Percentiles rank a stretch among this genome's conserved stretches.
These are phyloP conservation scores for Sparassis latifolia DNA, from an alignment of 1,284 basidiomycete genomes.

Conservation along the genomic window DNA sequence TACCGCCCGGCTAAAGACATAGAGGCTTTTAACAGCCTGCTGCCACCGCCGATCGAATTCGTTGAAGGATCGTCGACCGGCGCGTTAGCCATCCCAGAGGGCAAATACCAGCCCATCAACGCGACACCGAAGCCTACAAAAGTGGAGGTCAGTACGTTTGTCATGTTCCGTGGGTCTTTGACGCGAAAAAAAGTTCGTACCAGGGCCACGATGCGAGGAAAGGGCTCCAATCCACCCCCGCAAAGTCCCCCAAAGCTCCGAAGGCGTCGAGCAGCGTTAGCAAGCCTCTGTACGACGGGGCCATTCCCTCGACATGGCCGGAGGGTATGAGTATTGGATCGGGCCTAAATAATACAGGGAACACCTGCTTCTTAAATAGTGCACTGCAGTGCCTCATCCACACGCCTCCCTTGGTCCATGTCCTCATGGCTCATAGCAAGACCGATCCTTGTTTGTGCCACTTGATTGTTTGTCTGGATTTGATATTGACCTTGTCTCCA, in stretches of 20 bases:
- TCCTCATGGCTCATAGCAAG: conserved; percentile 50
- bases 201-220: conserved; percentile 8
- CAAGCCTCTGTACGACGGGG: conserved; percentile 37
- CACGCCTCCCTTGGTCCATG: conserved; percentile 82
- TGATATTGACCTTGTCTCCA: conserved; percentile 23
- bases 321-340: conserved; percentile 36
- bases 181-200: neutral
- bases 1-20: conserved; percentile 62
- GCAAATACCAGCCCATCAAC: conserved; percentile 76
- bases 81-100: conserved; percentile 56
- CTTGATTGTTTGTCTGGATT: neutral
- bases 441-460: conserved; percentile 30
- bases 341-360: conserved; percentile 89
- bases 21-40: conserved; percentile 65
- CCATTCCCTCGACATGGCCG: conserved; percentile 58
- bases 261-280: conserved; percentile 4
- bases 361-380: conserved; percentile 97
- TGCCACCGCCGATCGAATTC: conserved; percentile 73
- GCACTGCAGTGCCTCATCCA: conserved; percentile 92
- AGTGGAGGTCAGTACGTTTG: conserved; percentile 31
- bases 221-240: conserved; percentile 1
- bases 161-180: neutral
- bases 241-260: conserved; percentile 10
- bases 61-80: conserved; percentile 76
- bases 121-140: conserved; percentile 36